Conservation (phyloP, 2,329 filamentous ascomycete genomes). For the Sarocladium oryzae region DNA sequence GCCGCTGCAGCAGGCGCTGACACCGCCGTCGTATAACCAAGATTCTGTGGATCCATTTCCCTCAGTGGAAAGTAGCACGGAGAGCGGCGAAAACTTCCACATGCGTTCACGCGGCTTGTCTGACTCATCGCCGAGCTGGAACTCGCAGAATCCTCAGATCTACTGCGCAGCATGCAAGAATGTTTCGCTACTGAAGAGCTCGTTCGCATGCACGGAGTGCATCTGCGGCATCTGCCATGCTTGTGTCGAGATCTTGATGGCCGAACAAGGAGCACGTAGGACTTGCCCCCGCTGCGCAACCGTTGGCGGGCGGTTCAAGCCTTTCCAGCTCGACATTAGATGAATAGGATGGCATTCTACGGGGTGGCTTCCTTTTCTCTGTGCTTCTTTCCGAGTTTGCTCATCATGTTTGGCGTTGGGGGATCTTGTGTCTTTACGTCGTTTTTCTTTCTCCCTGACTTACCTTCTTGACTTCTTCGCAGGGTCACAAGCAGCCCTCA, state of each 20-base stretch:
- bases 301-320: slow-evolving; percentile 74
- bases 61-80: slow-evolving; percentile 71
- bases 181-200: slow-evolving; percentile 70
- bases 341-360: slow-evolving; percentile 31
- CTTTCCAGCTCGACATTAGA: slow-evolving; percentile 76
- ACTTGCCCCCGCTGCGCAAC: slow-evolving; percentile 76
- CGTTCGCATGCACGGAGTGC: slow-evolving; percentile 92
- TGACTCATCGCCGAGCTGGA: slow-evolving; percentile 67
- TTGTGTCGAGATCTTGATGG: slow-evolving; percentile 76
- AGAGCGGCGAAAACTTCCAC: slow-evolving; percentile 66
- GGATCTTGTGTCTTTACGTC: neutral
- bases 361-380: neutral
- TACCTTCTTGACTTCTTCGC: neutral
- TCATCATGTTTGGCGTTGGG: slow-evolving; percentile 8
- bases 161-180: slow-evolving; percentile 86
- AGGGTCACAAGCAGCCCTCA: no score
- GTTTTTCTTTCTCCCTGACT: neutral
- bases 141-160: slow-evolving; percentile 73
- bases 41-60: slow-evolving; percentile 75
- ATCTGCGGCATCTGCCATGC: slow-evolving; percentile 87
- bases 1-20: slow-evolving; percentile 82
- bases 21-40: slow-evolving; percentile 66
- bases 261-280: slow-evolving; percentile 66
- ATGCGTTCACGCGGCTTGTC: slow-evolving; percentile 59
- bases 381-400: slow-evolving; percentile 2